These are phyloP conservation scores for Tricladium varicosporioides DNA, from an alignment of 2,329 filamentous ascomycete species.

Conservation along the genomic window DNA sequence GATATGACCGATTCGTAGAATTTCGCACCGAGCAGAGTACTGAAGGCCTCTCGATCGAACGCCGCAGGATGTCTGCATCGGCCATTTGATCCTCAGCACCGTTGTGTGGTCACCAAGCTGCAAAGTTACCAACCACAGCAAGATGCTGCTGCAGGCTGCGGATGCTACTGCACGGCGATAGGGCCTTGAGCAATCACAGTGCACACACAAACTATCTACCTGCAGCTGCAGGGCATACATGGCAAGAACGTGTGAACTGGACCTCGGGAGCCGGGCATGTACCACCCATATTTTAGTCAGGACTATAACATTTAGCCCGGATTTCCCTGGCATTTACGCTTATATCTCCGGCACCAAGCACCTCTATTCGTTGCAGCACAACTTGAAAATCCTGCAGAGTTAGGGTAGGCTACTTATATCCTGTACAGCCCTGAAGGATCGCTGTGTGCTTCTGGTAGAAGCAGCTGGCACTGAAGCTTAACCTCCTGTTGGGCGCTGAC, in stretches of 20 bases:
- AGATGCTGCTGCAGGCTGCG: constrained; percentile 17
- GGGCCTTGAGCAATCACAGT: constrained; percentile 19
- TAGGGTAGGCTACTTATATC: neutral
- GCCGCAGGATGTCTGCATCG: neutral
- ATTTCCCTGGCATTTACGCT: neutral
- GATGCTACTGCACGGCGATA: constrained; percentile 29
- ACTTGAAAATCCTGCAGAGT: neutral
- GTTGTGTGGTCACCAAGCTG: constrained; percentile 7
- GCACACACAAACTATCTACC: constrained; percentile 17
- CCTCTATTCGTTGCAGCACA: too few relatives aligned
- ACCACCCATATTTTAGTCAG: neutral
- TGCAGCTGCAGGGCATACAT: constrained; percentile 20
- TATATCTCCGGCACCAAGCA: neutral
- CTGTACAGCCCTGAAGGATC: neutral
- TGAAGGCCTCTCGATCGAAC: neutral
- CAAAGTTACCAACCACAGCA: constrained; percentile 15
- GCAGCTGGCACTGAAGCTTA: neutral
- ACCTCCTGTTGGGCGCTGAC: neutral
- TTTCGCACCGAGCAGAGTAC: neutral
- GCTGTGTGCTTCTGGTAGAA: neutral
- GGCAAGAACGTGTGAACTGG: constrained; percentile 10
- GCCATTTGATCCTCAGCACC: neutral
- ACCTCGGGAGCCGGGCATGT: neutral
- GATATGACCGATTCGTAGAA: neutral
- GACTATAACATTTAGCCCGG: neutral